Conservation (phyloP, 345 rosid genomes). For the Ceriops zippeliana region DNA sequence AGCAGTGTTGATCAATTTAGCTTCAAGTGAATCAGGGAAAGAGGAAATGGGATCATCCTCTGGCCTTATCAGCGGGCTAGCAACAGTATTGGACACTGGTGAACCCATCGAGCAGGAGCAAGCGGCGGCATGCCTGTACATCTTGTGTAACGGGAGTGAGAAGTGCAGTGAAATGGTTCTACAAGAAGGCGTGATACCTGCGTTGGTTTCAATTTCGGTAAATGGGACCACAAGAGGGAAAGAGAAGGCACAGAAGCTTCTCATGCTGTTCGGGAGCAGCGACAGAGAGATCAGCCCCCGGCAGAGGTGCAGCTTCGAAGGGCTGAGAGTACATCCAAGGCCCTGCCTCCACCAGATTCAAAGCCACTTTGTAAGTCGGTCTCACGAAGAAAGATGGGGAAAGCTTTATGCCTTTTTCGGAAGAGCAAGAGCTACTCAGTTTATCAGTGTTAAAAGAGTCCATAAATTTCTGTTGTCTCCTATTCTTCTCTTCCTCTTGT, state of each 20-base stretch:
- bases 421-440: slow-evolving; percentile 86
- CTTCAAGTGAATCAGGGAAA: slow-evolving; percentile 54
- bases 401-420: slow-evolving; percentile 67
- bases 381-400: slow-evolving; percentile 68
- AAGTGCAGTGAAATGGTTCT: slow-evolving; percentile 75
- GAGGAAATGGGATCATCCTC: slow-evolving; percentile 61
- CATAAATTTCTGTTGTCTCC: slow-evolving; percentile 46
- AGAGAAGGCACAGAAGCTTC: slow-evolving; percentile 88
- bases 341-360: slow-evolving; percentile 35
- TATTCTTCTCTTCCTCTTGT: slow-evolving; percentile 22
- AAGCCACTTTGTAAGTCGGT: slow-evolving; percentile 59
- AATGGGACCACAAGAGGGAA: slow-evolving; percentile 79
- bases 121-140: slow-evolving; percentile 68
- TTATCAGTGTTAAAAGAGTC: slow-evolving; percentile 37
- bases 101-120: slow-evolving; percentile 77
- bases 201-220: slow-evolving; percentile 80
- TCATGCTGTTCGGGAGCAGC: slow-evolving; percentile 84
- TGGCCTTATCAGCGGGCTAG: slow-evolving; percentile 59
- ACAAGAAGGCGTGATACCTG: slow-evolving; percentile 96
- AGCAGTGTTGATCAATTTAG: slow-evolving; percentile 73
- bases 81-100: slow-evolving; percentile 66
- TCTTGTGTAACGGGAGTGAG: slow-evolving; percentile 67
- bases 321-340: slow-evolving; percentile 37
- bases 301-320: slow-evolving; percentile 3
- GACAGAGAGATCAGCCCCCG: slow-evolving; percentile 55